These are phyloP conservation scores for Halenospora varia DNA, from an alignment of 495 filamentous ascomycete genomes.

Conservation along the genomic window DNA sequence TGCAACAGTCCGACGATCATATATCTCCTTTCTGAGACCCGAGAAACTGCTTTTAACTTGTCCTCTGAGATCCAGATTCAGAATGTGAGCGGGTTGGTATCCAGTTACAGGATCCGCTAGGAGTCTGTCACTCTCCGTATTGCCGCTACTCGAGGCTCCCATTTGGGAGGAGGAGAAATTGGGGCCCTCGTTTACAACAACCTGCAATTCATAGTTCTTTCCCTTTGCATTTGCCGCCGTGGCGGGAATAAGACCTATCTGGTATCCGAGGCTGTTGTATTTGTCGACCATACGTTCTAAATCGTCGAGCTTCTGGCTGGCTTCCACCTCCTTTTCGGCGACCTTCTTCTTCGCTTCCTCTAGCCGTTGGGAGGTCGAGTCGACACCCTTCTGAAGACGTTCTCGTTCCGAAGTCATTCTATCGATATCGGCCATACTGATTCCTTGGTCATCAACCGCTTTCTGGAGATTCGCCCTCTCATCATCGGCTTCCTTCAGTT, in stretches of 20 bases:
- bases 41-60: conserved; percentile 74
- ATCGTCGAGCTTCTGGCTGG: conserved; percentile 78
- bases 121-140: conserved; percentile 54
- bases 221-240: conserved; percentile 83
- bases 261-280: conserved; percentile 92
- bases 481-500: conserved; percentile 74
- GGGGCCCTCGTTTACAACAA: conserved; percentile 62
- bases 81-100: conserved; percentile 82
- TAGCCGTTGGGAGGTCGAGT: conserved; percentile 65
- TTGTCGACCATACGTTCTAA: conserved; percentile 79
- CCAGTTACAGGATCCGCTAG: conserved; percentile 76
- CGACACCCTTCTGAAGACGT: conserved; percentile 78
- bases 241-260: conserved; percentile 82
- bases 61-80: conserved; percentile 81
- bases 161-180: conserved; percentile 75
- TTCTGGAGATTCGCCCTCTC: conserved; percentile 77
- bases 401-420: conserved; percentile 96
- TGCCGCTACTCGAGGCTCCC: conserved; percentile 40
- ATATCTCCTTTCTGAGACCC: conserved; percentile 78
- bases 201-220: conserved; percentile 73
- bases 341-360: conserved; percentile 80
- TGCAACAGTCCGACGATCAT: conserved; percentile 72
- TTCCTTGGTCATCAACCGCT: conserved; percentile 84
- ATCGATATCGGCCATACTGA: conserved; percentile 96
- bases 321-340: conserved; percentile 78